Base-by-base conservation (phyloP, 768 basidiomycete genomes). In the Kwoniella sp. region DNA sequence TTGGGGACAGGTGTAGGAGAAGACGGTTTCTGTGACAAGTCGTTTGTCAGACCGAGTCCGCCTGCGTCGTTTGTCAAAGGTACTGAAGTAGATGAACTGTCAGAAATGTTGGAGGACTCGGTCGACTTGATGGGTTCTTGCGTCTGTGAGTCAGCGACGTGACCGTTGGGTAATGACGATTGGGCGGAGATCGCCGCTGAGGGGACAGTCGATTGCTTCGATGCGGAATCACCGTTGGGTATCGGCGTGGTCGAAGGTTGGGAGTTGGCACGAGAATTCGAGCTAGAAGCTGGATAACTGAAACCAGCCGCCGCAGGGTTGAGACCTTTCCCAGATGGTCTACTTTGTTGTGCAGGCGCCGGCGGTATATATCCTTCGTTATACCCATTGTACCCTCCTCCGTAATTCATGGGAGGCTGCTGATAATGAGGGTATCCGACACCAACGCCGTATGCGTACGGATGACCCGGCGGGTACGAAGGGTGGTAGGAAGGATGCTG, bases 271-370 rank as follows among this genome's bases (percentile, higher is more conserved):
- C 62, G 23, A 13, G 57, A 58, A 17, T 58, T 48, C 5, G 63
- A 38, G 3, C 41, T 50, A 23, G 68, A 58, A 1, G 69, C 58
- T 26, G 61, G 34, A 31, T 58, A 73, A 25, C 50, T 70, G 68
- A 76, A 77, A 1, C 73, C 75, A 25, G 71, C 67, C 2, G 75
- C 75, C 4, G 75, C 67, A 20, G 75, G 75, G 57, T 77, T 77
- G 2, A 77, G 61, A 23, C 61, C 31, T 54, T 72, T 73, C 28
- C 25, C 23, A 31, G 45, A 29, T 17, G 51, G 34, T 51, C 29
- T 31, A 9, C 23, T 47, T 37, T 29, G 61, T 28, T 17, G 63
- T 45, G 9, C 31, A 17, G 50, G 11, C 8, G 28, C 20, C 15
- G 65, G 65, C 9, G 68, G 60, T 51, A 34, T 55, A n/a, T 59